Evolutionary conservation across 495 filamentous ascomycete species (phyloP).

Genomic region (Aspergillus leporis): DNA sequence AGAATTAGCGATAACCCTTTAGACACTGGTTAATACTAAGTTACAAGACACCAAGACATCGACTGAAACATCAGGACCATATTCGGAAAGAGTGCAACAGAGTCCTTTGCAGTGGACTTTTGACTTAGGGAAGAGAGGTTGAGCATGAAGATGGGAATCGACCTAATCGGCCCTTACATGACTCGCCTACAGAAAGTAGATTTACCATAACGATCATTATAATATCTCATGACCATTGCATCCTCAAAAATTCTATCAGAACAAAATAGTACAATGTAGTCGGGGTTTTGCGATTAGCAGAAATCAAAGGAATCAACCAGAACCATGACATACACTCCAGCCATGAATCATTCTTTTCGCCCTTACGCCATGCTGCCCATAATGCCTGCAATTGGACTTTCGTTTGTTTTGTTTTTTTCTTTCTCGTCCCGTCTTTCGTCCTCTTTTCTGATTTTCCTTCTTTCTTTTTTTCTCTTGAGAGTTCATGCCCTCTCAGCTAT

Average conservation of each 20-base stretch:
- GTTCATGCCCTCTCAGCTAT: background rate
- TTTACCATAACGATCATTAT: background rate
- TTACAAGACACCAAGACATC: too few species aligned
- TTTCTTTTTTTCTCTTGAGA: conserved; percentile 9
- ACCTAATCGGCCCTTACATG: background rate
- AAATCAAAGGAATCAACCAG: conserved; percentile 13
- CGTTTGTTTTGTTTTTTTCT: conserved; percentile 33
- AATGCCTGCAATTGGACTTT: conserved; percentile 36
- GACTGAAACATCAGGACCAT: too few species aligned
- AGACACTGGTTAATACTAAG: too few species aligned
- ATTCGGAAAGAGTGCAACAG: too few species aligned
- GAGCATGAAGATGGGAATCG: background rate
- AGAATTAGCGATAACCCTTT: too few species aligned
- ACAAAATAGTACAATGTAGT: conserved; percentile 7
- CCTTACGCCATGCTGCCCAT: conserved; percentile 51
- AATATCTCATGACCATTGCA: background rate
- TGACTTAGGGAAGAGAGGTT: too few species aligned
- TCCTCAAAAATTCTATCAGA: conserved; percentile 5
- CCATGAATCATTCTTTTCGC: conserved; percentile 34
- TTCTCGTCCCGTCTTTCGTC: conserved; percentile 9
- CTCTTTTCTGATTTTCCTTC: conserved; percentile 3
- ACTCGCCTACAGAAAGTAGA: background rate
- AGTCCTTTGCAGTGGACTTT: too few species aligned
- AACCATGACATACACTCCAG: conserved; percentile 26
- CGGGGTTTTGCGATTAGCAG: conserved; percentile 5